These are phyloP conservation scores for Gentiana straminea DNA, from an alignment of 257 asterid genomes.

Conservation along the genomic window DNA sequence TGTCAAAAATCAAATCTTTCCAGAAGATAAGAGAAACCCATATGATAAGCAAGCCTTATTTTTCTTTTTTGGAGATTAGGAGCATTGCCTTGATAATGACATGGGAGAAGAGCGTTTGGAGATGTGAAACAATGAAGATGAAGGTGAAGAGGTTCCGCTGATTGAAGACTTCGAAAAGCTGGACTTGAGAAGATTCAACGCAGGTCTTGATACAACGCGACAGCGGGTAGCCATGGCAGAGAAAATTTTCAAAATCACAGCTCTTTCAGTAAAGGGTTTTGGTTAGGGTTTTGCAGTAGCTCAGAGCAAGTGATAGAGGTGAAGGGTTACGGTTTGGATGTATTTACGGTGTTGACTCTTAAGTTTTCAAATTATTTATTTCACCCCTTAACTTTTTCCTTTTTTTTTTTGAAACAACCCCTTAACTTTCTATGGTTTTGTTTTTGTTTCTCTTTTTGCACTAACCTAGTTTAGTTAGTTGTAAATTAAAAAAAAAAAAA, in stretches of 20 bases:
- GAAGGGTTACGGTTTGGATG: too few relatives aligned
- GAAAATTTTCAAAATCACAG: not conserved
- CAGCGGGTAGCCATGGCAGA: constrained; percentile 50
- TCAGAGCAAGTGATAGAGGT: not conserved
- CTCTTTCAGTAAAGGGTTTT: not conserved
- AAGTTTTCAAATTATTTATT: too few relatives aligned
- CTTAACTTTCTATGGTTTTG: too few relatives aligned
- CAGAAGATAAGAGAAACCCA: not conserved
- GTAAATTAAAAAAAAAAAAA: too few relatives aligned
- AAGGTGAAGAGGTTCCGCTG: constrained; percentile 12
- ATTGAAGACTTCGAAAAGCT: constrained; percentile 34
- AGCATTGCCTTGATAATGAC: constrained; percentile 20
- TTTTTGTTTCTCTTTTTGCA: too few relatives aligned
- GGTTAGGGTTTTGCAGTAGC: constrained; percentile 26
- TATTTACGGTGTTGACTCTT: too few relatives aligned
- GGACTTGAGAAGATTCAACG: constrained; percentile 51
- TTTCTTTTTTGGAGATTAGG: not conserved
- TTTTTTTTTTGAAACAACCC: too few relatives aligned
- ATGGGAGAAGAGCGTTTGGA: constrained; percentile 8
- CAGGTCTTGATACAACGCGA: constrained; percentile 61
- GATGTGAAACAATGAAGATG: constrained; percentile 8
- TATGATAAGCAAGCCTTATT: not conserved
- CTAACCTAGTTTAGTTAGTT: too few relatives aligned
- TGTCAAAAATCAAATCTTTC: constrained; percentile 8
- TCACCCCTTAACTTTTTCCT: too few relatives aligned